A percentile compares a stretch with the other conserved stretches of the same genome.
Evolutionary conservation across 306 rosid genomes (phyloP).

Genomic region (Cucumis sativus): Cucumber_9930_V3 NC_026660.2:18153001-18153500

Average conservation of each 20-base stretch:
- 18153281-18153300: constrained; percentile 10
- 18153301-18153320: constrained; percentile 22
- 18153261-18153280: background rate
- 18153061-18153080: constrained; percentile 15
- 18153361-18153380: constrained; percentile 15
- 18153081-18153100: constrained; percentile 15
- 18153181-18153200: constrained; percentile 17
- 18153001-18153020: constrained; percentile 17
- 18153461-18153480: constrained; percentile 15
- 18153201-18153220: constrained; percentile 18
- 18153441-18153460: background rate
- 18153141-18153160: constrained; percentile 2
- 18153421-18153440: constrained; percentile 13
- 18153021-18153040: background rate
- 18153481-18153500: constrained; percentile 9
- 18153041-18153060: background rate
- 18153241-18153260: constrained; percentile 1
- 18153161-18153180: constrained; percentile 11
- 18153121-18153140: constrained; percentile 12
- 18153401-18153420: constrained; percentile 22
- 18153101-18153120: constrained; percentile 22
- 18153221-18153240: constrained; percentile 12
- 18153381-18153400: constrained; percentile 14
- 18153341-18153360: constrained; percentile 15
- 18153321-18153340: constrained; percentile 14